Evolutionary conservation across 1,139 yeast species (phyloP).

Genomic region (Candida anutae): DNA sequence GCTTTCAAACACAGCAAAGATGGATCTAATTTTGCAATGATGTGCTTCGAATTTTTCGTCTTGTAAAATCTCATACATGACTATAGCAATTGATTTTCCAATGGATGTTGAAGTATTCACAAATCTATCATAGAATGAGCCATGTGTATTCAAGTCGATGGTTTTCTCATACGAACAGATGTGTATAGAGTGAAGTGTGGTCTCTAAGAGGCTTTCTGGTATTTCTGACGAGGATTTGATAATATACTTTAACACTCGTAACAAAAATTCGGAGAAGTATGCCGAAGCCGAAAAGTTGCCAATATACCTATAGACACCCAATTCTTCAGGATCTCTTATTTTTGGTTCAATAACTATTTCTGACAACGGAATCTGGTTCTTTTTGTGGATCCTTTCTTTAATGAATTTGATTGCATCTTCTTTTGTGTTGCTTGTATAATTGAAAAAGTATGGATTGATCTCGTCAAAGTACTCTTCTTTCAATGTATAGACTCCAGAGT

Average conservation of each 20-base stretch:
- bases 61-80: slow-evolving; percentile 36
- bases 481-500: slow-evolving; percentile 61
- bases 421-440: slow-evolving; percentile 67
- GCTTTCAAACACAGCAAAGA: slow-evolving; percentile 32
- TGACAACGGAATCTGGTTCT: slow-evolving; percentile 23
- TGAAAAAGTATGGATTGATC: slow-evolving; percentile 78
- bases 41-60: slow-evolving; percentile 32
- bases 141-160: slow-evolving; percentile 21
- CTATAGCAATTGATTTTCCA: slow-evolving; percentile 37
- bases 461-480: slow-evolving; percentile 47
- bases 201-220: slow-evolving; percentile 49
- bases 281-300: slow-evolving; percentile 44
- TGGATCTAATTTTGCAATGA: slow-evolving; percentile 48
- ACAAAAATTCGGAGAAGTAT: slow-evolving; percentile 45
- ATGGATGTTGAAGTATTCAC: slow-evolving; percentile 20
- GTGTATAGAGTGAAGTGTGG: slow-evolving; percentile 64
- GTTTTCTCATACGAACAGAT: slow-evolving; percentile 32
- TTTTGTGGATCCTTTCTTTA: slow-evolving; percentile 30
- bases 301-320: slow-evolving; percentile 27
- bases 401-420: slow-evolving; percentile 64
- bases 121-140: slow-evolving; percentile 27
- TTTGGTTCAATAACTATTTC: slow-evolving; percentile 49
- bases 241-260: slow-evolving; percentile 40
- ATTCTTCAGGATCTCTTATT: slow-evolving; percentile 13
- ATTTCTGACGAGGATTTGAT: slow-evolving; percentile 28